These are phyloP conservation scores for Leccinum ochraceum DNA, from an alignment of 768 basidiomycete genomes.

Conservation along the genomic window DNA sequence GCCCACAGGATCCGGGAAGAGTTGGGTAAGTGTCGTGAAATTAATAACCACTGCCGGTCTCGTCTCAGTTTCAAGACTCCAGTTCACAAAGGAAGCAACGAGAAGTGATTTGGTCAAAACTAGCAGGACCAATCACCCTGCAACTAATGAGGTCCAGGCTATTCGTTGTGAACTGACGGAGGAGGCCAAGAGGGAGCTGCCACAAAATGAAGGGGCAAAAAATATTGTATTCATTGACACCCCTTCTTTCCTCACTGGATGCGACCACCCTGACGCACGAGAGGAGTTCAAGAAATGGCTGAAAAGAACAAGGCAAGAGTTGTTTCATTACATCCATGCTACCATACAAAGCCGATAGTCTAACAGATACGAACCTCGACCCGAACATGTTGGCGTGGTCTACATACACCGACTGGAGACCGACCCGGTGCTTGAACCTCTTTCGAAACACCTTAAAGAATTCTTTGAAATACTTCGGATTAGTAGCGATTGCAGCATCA, in stretches of 20 bases:
- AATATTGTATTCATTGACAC: constrained; percentile 25
- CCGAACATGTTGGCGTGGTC: constrained; percentile 11
- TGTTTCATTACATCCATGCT: neutral
- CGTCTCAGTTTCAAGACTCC: neutral
- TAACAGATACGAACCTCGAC: constrained; percentile 7
- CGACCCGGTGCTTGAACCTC: constrained; percentile 8
- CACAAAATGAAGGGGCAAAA: constrained; percentile 1
- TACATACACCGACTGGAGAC: constrained; percentile 24
- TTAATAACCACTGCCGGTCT: neutral
- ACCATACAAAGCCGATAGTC: neutral
- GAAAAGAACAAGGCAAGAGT: neutral
- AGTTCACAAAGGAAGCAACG: constrained; percentile 22
- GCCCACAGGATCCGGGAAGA: constrained; percentile 23
- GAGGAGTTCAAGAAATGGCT: constrained; percentile 10
- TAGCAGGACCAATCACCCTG: constrained; percentile 6
- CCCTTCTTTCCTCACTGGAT: constrained; percentile 23
- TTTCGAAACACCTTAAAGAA: constrained; percentile 9
- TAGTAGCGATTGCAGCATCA: no score
- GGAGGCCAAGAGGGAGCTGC: neutral
- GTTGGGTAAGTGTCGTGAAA: constrained; percentile 18
- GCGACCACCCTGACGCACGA: constrained; percentile 4
- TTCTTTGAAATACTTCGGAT: neutral
- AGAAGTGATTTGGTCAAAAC: constrained; percentile 1
- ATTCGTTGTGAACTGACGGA: constrained; percentile 17
- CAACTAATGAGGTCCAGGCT: constrained; percentile 13